phyloP scores from a whole-genome alignment of 2,329 filamentous ascomycete species.

The Phyllosticta citriasiana region DNA sequence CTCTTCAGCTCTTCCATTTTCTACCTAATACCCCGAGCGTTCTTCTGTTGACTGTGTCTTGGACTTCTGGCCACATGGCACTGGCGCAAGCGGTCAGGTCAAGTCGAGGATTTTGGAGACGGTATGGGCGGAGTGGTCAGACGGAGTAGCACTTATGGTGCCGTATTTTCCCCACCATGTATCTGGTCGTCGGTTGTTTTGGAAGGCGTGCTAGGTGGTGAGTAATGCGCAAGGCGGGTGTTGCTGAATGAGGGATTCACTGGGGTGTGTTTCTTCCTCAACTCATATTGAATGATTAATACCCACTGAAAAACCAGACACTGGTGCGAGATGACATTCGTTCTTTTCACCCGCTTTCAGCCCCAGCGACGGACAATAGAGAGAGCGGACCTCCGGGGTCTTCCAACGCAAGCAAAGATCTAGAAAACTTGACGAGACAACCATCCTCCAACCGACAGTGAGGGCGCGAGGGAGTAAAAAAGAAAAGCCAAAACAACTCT shows the following conservation, averaged over 20 bases:
- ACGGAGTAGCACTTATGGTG: background rate
- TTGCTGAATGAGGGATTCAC: background rate
- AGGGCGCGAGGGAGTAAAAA: too few relatives aligned
- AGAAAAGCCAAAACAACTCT: too few relatives aligned
- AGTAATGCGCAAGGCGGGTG: background rate
- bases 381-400: too few relatives aligned
- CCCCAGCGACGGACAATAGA: too few relatives aligned
- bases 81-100: background rate
- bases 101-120: background rate
- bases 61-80: background rate
- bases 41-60: background rate
- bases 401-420: too few relatives aligned
- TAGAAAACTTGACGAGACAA: too few relatives aligned
- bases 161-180: too few relatives aligned
- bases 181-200: too few relatives aligned
- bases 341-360: too few relatives aligned
- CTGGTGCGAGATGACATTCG: too few relatives aligned
- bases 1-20: background rate
- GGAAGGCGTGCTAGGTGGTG: too few relatives aligned
- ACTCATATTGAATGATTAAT: background rate
- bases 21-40: background rate
- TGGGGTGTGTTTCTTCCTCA: background rate
- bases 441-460: too few relatives aligned
- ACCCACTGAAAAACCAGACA: background rate
- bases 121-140: background rate